Percentiles rank a stretch among this genome's conserved stretches.
Evolutionary conservation across 495 filamentous ascomycete genomes (phyloP).

Genomic region (Talaromyces thailandensis): DNA sequence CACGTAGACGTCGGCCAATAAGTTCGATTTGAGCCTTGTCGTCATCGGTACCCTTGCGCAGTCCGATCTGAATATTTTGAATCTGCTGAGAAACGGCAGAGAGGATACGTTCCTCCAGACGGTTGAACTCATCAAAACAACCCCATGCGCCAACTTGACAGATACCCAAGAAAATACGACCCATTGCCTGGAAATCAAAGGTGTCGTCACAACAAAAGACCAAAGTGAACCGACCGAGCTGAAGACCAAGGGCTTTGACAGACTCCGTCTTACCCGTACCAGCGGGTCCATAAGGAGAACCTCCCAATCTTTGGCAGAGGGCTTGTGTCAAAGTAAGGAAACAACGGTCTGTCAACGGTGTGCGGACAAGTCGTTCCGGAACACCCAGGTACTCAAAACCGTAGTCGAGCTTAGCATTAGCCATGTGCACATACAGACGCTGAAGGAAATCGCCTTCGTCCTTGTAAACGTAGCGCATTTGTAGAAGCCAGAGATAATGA

Average conservation of each 20-base stretch:
- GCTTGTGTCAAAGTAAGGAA: conserved; percentile 97
- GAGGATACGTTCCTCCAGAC: conserved; percentile 91
- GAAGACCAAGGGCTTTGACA: conserved; percentile 92
- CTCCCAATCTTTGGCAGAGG: conserved; percentile 86
- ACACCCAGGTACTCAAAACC: conserved; percentile 98
- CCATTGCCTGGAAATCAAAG: conserved; percentile 99
- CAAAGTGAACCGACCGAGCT: conserved; percentile 93
- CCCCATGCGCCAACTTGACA: conserved; percentile 99
- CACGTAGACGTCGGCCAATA: conserved; percentile 75
- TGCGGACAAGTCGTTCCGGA: conserved; percentile 88
- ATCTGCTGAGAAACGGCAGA: conserved; percentile 98
- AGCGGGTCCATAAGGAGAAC: conserved; percentile 93
- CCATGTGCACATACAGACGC: conserved; percentile 88
- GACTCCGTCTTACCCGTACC: conserved; percentile 99
- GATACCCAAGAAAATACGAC: conserved; percentile 96
- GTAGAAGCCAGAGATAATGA: conserved; percentile 90
- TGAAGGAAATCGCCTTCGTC: conserved; percentile 72
- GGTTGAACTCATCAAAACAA: conserved; percentile 99
- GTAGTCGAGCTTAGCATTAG: conserved; percentile 89
- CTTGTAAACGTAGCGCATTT: conserved; percentile 92
- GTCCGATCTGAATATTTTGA: conserved; percentile 94
- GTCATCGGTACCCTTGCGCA: conserved; percentile 71
- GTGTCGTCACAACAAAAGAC: conserved; percentile 99
- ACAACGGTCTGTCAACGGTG: conserved; percentile 92
- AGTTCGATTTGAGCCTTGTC: conserved; percentile 83